Evolutionary conservation across 202 grass and related monocot genomes (phyloP), one percentile per base, ranked within the genome.

Genomic region (Panicum hallii): DNA sequence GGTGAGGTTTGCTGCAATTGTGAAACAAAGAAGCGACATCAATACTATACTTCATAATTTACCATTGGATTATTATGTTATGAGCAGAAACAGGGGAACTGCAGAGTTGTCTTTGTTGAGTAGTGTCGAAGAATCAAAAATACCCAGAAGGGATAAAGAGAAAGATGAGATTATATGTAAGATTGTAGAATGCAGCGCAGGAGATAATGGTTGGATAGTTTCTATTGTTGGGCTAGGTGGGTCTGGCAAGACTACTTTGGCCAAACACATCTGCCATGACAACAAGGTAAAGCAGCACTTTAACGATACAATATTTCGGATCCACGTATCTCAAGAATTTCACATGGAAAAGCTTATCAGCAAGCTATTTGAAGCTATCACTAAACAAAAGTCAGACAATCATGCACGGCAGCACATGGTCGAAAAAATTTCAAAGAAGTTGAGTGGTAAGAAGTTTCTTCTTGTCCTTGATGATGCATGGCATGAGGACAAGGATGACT

Each of bases 391-490:
- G 3, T 44, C 79, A 0, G 38, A 70, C 6, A 0, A 7, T 32
- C 79, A 70, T 26, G 6, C 19, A 0, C 9, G 4, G 4, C n/a
- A 16, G 0, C 0, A 69, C 3, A 70, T 81, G 49, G 0, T 40
- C 13, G 0, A 0, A 11, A 12, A 11, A 28, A 70, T 81, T 56
- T 56, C 63, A 45, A 40, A 45, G 0, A 57, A 46, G 8, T 10
- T 83, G 4, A 19, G 17, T 1, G 14, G 9, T 4, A 63, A 72
- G 0, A 83, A 26, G 19, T 63, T 87, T 14, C 49, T 81, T 4
- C 84, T 87, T 40, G 72, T 85, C 3, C 30, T 85, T 6, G 84
- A 87, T 67, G 84, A 81, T 54, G 26, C 72, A 20, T 87, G 84
- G 84, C 47, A 17, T 15, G 6, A 74, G 4, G 19, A 12, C 7